Evolutionary conservation across 2,329 filamentous ascomycete genomes (phyloP).

Genomic region (Huntiella omanensis): DNA sequence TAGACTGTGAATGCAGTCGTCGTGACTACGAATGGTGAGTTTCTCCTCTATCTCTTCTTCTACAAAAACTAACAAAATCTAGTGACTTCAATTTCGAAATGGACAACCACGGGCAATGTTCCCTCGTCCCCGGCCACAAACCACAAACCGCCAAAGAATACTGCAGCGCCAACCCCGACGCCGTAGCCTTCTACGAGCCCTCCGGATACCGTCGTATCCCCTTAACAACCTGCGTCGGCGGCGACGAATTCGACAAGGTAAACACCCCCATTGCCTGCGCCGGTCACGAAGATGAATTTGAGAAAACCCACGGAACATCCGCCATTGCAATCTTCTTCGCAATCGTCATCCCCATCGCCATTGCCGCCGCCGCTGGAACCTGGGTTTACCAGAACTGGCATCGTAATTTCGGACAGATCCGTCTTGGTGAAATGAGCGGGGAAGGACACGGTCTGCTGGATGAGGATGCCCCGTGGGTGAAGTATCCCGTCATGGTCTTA

Average conservation of each 20-base stretch:
- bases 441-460: conserved; percentile 51
- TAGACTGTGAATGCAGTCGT: conserved; percentile 68
- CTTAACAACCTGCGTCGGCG: conserved; percentile 68
- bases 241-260: conserved; percentile 53
- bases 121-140: conserved; percentile 52
- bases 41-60: background rate
- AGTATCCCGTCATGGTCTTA: conserved; percentile 59
- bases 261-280: conserved; percentile 45
- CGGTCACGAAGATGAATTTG: conserved; percentile 65
- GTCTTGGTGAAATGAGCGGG: conserved; percentile 61
- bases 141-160: conserved; percentile 33
- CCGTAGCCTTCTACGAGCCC: conserved; percentile 61
- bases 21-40: conserved; percentile 83
- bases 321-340: conserved; percentile 71
- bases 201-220: conserved; percentile 83
- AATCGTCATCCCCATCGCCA: conserved; percentile 53
- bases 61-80: conserved; percentile 1
- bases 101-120: conserved; percentile 56
- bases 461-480: conserved; percentile 57
- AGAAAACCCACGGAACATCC: conserved; percentile 48
- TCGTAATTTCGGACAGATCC: conserved; percentile 79
- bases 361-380: conserved; percentile 58
- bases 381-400: conserved; percentile 74
- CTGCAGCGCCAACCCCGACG: conserved; percentile 43
- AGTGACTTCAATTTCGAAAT: conserved; percentile 91